Evolutionary conservation across 1,284 basidiomycete genomes (phyloP).

Genomic region (Calocybe gambosa): DNA sequence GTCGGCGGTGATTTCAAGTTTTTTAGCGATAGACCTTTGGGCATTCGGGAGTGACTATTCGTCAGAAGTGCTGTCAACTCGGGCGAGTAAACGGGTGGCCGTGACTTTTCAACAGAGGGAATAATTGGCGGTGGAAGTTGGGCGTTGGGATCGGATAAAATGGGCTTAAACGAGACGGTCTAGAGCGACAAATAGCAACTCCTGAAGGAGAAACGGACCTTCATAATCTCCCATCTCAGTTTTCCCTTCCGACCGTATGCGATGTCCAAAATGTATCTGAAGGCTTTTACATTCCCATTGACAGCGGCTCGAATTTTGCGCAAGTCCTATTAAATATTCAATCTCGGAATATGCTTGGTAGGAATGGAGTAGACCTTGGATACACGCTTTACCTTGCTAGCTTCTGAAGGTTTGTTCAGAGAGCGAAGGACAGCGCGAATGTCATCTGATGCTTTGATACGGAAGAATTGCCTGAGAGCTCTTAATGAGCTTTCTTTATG

Average conservation of each 20-base stretch:
- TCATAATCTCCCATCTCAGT: constrained; percentile 58
- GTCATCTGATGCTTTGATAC: constrained; percentile 54
- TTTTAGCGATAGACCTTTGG: constrained; percentile 33
- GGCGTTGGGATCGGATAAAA: constrained; percentile 40
- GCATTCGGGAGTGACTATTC: constrained; percentile 41
- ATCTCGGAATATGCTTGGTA: background rate
- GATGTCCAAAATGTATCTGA: constrained; percentile 57
- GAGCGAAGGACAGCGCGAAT: constrained; percentile 36
- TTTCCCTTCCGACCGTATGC: constrained; percentile 78
- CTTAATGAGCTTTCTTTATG: constrained; percentile 12
- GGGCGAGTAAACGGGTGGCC: constrained; percentile 58
- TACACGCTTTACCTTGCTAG: constrained; percentile 43
- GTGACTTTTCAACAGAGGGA: constrained; percentile 42
- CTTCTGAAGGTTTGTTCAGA: constrained; percentile 22
- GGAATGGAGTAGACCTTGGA: constrained; percentile 33
- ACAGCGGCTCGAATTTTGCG: constrained; percentile 54
- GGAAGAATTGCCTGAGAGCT: constrained; percentile 55
- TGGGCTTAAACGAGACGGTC: constrained; percentile 33
- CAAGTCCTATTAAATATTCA: constrained; percentile 40
- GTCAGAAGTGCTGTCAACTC: constrained; percentile 57
- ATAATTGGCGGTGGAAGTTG: constrained; percentile 43
- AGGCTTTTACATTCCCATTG: constrained; percentile 43
- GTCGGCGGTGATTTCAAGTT: constrained; percentile 45
- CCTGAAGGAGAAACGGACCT: constrained; percentile 32
- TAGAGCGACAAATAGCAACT: constrained; percentile 3